Evolutionary conservation across 495 filamentous ascomycete species (phyloP).

Genomic region (Wilcoxina mikolae): DNA sequence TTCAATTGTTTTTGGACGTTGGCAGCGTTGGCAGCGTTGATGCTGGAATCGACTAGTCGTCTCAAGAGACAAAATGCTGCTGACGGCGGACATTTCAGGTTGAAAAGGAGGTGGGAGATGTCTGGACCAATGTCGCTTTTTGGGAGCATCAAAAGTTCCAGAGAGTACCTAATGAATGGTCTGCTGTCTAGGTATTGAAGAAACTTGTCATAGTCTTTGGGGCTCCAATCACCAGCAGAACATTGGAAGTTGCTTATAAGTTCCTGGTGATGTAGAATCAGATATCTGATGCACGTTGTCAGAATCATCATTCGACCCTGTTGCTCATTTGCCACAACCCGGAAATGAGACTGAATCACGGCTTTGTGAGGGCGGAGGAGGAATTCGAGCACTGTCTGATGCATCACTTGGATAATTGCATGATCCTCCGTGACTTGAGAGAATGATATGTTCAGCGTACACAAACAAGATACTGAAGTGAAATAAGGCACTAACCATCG

Average conservation of each 20-base stretch:
- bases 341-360: not conserved
- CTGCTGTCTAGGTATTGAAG: not conserved
- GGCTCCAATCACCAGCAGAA: not conserved
- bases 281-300: not conserved
- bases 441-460: not conserved
- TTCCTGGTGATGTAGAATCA: not conserved
- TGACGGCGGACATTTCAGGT: not conserved
- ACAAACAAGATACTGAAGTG: not conserved
- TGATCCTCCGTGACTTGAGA: not conserved
- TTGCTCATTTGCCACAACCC: not conserved
- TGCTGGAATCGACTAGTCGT: not conserved
- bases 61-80: not conserved
- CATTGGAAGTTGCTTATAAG: not conserved
- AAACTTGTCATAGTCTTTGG: not conserved
- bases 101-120: not conserved
- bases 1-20: too few relatives aligned
- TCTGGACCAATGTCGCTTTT: not conserved
- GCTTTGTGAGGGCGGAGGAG: not conserved
- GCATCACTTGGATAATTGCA: conserved; percentile 4
- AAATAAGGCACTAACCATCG: not conserved
- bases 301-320: not conserved
- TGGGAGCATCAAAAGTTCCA: not conserved
- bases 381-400: conserved; percentile 3
- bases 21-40: too few relatives aligned
- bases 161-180: conserved; percentile 1